phyloP scores from a whole-genome alignment of 306 rosid species.

The Rubus parviflorus region DNA sequence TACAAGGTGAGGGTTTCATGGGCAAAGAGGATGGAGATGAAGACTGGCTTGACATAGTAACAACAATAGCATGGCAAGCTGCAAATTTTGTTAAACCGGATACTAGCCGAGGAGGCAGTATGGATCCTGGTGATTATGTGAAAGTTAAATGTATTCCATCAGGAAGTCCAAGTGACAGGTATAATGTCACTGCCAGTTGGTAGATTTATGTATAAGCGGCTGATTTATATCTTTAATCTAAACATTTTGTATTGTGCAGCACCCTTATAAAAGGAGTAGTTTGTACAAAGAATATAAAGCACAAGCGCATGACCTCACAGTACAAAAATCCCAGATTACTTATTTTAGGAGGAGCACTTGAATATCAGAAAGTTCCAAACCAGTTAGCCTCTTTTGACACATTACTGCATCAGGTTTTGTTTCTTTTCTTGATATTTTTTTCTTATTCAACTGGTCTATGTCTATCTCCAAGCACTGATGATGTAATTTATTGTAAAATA shows the following conservation, averaged over 20 bases:
- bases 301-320: slow-evolving; percentile 96
- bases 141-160: slow-evolving; percentile 89
- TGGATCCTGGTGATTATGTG: slow-evolving; percentile 95
- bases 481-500: background rate
- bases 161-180: slow-evolving; percentile 89
- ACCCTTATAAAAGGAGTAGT: slow-evolving; percentile 80
- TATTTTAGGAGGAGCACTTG: slow-evolving; percentile 81
- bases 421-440: background rate
- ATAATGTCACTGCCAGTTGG: slow-evolving; percentile 25
- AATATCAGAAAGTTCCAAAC: slow-evolving; percentile 90
- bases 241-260: slow-evolving; percentile 49
- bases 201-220: background rate
- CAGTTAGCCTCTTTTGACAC: slow-evolving; percentile 83
- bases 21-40: slow-evolving; percentile 57
- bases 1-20: slow-evolving; percentile 75
- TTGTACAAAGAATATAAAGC: slow-evolving; percentile 95
- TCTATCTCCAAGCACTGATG: background rate
- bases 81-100: slow-evolving; percentile 94
- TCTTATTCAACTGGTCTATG: slow-evolving; percentile 22
- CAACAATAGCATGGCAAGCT: slow-evolving; percentile 85
- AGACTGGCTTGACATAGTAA: slow-evolving; percentile 85
- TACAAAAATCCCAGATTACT: slow-evolving; percentile 81
- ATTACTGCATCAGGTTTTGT: slow-evolving; percentile 80
- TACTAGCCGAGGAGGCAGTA: slow-evolving; percentile 94
- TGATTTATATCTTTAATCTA: slow-evolving; percentile 10